Conservation (phyloP, 495 filamentous ascomycete genomes). For the Podospora tetraspora region DNA sequence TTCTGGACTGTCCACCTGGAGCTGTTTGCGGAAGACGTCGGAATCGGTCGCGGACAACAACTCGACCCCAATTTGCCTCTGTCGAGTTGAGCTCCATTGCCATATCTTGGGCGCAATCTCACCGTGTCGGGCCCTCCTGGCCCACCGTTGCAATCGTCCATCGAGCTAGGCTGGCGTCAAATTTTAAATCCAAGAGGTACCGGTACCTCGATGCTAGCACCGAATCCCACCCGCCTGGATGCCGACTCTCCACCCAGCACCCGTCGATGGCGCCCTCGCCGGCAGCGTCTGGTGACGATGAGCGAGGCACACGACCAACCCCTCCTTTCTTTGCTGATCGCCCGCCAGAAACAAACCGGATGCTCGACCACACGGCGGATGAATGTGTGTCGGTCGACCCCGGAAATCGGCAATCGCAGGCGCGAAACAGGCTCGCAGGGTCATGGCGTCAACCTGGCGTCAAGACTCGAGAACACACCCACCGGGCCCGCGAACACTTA, state of each 20-base stretch:
- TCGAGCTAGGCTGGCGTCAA: not conserved
- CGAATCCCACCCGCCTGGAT: not conserved
- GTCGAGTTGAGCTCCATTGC: not conserved
- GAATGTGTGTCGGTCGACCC: not conserved
- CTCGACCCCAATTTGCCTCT: not conserved
- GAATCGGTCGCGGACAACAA: not conserved
- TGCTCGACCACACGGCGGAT: conserved; percentile 5
- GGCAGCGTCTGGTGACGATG: not conserved
- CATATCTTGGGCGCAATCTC: not conserved
- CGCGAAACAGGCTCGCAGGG: not conserved
- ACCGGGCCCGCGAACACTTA: not conserved
- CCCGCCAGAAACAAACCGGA: not conserved
- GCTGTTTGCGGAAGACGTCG: conserved; percentile 3
- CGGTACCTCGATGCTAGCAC: not conserved
- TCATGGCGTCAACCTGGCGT: not conserved
- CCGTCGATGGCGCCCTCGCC: not conserved
- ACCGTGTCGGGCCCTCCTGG: not conserved
- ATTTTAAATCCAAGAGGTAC: not conserved
- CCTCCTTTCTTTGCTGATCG: not conserved
- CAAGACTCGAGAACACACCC: not conserved
- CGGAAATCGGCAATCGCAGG: not conserved
- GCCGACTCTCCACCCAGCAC: not conserved
- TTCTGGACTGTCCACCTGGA: too few relatives aligned
- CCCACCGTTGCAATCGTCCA: not conserved
- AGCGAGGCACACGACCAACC: conserved; percentile 4